Conservation (phyloP, 495 filamentous ascomycete species). For the Hypoxylon fragiforme region DNA sequence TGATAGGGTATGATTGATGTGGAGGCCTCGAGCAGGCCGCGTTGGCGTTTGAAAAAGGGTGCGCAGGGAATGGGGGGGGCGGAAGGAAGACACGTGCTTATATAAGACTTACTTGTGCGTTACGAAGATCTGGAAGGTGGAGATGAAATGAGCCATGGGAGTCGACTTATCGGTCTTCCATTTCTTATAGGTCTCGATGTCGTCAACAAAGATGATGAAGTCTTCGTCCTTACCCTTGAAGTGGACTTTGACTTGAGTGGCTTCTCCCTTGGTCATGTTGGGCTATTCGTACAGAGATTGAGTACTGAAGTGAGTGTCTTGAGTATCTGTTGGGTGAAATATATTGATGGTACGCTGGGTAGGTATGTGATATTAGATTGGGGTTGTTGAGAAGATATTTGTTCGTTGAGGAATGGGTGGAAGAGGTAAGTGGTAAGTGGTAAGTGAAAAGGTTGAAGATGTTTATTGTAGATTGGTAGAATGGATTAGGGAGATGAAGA, state of each 20-base stretch:
- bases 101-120: conserved; percentile 77
- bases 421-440: neutral
- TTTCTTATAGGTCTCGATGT: conserved; percentile 67
- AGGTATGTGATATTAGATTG: neutral
- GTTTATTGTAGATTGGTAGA: neutral
- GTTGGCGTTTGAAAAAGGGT: too few species aligned
- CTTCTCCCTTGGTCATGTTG: conserved; percentile 81
- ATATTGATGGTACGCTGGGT: neutral
- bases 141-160: conserved; percentile 82
- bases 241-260: conserved; percentile 75
- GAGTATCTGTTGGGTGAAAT: neutral
- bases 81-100: conserved; percentile 12
- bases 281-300: conserved; percentile 23
- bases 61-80: neutral
- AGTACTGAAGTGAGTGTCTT: conserved; percentile 18
- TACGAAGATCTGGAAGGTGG: conserved; percentile 85
- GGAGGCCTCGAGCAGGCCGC: neutral
- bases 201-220: conserved; percentile 89
- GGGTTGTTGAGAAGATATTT: neutral
- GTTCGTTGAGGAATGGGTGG: neutral
- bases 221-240: conserved; percentile 87
- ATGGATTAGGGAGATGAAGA: conserved; percentile 7
- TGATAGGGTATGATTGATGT: neutral
- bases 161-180: conserved; percentile 82
- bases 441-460: neutral